Percentiles rank a stretch among this genome's conserved stretches.
These are phyloP conservation scores for Pichia sp. DNA, from an alignment of 1,139 yeast species.

Conservation along the genomic window DNA sequence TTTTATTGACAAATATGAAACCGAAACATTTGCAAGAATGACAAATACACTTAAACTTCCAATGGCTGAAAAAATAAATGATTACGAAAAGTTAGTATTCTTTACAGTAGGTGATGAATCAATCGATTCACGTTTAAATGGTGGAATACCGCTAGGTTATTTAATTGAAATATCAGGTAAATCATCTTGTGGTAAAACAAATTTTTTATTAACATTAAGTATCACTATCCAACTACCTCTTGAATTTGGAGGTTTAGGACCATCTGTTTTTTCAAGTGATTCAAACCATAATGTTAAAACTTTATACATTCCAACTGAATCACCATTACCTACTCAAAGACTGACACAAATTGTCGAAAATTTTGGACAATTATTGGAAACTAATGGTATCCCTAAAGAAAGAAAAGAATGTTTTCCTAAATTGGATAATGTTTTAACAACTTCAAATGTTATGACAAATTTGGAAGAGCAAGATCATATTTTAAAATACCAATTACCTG, in stretches of 20 bases:
- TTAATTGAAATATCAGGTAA: conserved; percentile 81
- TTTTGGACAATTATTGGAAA: conserved; percentile 29
- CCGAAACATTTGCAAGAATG: conserved; percentile 16
- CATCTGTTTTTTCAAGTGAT: conserved; percentile 21
- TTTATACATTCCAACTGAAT: conserved; percentile 73
- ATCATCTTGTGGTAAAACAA: conserved; percentile 82
- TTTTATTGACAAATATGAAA: conserved; percentile 33
- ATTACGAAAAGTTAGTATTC: neutral
- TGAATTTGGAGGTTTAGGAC: conserved; percentile 41
- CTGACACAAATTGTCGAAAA: conserved; percentile 33
- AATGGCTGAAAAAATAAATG: neutral
- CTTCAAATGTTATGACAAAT: conserved; percentile 51
- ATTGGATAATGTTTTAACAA: conserved; percentile 49
- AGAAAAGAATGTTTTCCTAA: conserved; percentile 29
- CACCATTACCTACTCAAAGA: conserved; percentile 60
- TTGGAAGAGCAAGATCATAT: conserved; percentile 73
- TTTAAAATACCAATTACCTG: conserved; percentile 64
- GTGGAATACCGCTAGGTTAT: conserved; percentile 59
- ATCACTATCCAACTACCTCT: conserved; percentile 48
- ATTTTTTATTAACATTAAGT: conserved; percentile 60
- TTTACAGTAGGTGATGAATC: conserved; percentile 56
- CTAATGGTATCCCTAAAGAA: conserved; percentile 25
- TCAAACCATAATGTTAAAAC: conserved; percentile 31
- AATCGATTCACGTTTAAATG: conserved; percentile 49
- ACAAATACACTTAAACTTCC: neutral